A percentile compares a stretch with the other conserved stretches of the same genome.
phyloP scores from a whole-genome alignment of 2,329 filamentous ascomycete genomes.

The Clonostachys chloroleuca region DNA sequence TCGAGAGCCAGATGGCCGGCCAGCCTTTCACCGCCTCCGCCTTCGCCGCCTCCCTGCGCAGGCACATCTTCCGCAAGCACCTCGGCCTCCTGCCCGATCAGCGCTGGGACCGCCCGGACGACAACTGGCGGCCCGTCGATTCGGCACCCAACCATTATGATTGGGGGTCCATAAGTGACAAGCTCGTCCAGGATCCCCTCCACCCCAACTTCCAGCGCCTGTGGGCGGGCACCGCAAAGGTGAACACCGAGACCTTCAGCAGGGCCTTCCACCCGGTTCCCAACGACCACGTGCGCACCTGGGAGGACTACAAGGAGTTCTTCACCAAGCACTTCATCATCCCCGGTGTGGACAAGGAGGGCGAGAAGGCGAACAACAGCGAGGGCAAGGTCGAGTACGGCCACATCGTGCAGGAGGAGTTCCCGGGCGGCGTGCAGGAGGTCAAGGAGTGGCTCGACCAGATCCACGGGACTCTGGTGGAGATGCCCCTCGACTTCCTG shows the following conservation, averaged over 20 bases:
- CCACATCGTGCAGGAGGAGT: slow-evolving; percentile 79
- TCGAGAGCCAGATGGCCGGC: slow-evolving; percentile 72
- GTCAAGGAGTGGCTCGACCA: slow-evolving; percentile 66
- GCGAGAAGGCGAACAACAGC: slow-evolving; percentile 41
- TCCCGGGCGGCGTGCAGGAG: slow-evolving; percentile 67
- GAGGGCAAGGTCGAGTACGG: slow-evolving; percentile 70
- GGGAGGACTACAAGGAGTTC: slow-evolving; percentile 71
- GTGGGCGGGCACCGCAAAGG: slow-evolving; percentile 69
- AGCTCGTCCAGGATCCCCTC: slow-evolving; percentile 71
- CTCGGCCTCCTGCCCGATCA: slow-evolving; percentile 79
- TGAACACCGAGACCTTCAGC: slow-evolving; percentile 77
- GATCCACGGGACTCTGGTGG: slow-evolving; percentile 69
- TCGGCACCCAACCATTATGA: slow-evolving; percentile 69
- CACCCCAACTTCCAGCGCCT: slow-evolving; percentile 61
- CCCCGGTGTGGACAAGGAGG: slow-evolving; percentile 38
- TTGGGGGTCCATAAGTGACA: slow-evolving; percentile 63
- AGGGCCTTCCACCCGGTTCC: slow-evolving; percentile 80
- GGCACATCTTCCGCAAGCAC: slow-evolving; percentile 88
- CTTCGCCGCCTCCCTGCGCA: slow-evolving; percentile 76
- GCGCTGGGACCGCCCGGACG: slow-evolving; percentile 58
- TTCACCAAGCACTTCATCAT: slow-evolving; percentile 63
- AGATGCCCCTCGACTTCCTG: slow-evolving; percentile 89
- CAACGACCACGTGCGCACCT: slow-evolving; percentile 61
- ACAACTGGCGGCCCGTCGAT: slow-evolving; percentile 73
- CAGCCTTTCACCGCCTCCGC: slow-evolving; percentile 65